Evolutionary conservation across 768 basidiomycete genomes (phyloP).

Genomic region (Lactarius trivialis): DNA sequence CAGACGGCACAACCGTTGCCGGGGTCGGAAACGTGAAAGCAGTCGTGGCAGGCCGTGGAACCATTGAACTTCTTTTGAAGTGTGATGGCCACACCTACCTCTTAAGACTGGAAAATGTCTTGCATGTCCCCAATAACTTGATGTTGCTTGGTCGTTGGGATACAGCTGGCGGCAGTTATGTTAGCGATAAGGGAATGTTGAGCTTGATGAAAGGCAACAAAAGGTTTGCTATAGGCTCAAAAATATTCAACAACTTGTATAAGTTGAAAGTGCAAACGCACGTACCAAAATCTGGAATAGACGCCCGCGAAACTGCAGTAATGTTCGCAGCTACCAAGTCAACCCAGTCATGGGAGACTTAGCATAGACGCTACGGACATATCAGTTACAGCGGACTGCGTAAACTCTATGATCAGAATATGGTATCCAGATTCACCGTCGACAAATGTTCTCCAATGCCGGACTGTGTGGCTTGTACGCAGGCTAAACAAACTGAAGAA

Average conservation of each 20-base stretch:
- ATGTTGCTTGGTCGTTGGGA: not conserved
- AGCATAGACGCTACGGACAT: not conserved
- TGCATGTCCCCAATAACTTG: not conserved
- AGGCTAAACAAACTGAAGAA: not conserved
- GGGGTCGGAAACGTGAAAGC: not conserved
- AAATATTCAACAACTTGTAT: not conserved
- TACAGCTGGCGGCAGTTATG: not conserved
- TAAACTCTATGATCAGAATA: rapidly evolving
- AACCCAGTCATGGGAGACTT: not conserved
- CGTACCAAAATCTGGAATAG: too few relatives aligned
- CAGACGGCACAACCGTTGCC: rapidly evolving
- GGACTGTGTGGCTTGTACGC: not conserved
- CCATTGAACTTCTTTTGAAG: rapidly evolving
- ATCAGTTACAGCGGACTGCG: not conserved
- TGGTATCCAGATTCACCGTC: not conserved
- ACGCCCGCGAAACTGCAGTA: too few relatives aligned
- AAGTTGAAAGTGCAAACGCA: not conserved
- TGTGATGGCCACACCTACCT: not conserved
- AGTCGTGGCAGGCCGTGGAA: not conserved
- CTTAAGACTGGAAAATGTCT: not conserved
- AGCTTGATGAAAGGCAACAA: not conserved
- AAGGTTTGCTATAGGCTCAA: rapidly evolving
- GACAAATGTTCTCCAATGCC: not conserved
- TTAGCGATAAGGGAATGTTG: too few relatives aligned
- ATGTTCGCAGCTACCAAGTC: too few relatives aligned